Base-by-base conservation (phyloP, 2,329 filamentous ascomycete species). In the Penicillium sp. region DNA sequence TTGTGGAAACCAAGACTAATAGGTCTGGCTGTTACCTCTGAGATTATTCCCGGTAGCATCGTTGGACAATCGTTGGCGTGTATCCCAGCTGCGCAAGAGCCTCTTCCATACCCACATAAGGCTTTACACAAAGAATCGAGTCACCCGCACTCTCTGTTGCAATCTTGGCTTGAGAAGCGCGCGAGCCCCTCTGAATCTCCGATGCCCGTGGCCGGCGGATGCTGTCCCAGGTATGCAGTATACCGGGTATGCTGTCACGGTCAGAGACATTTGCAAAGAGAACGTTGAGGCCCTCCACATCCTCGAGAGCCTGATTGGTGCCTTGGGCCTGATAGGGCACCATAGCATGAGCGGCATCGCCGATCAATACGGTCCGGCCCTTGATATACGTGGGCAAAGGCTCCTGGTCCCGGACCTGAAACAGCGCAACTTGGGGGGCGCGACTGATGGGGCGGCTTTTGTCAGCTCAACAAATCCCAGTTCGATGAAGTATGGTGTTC, bases 291-390 rank as follows among this genome's bases (percentile, higher is more conserved):
- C 69, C 70, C 2, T 68, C 59, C 1, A 64, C 74, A 46, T 77
- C 73, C 58, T 76, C 74, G 25, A 76, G 65, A 0, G 67, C 67
- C 45, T 74, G 73, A 0, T 69, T 69, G 12, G 64, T 73, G 0
- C 70, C 73, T 59, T 76, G 76, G 9, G 70, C 75, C 51, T 77
- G 75, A 49, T 76, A 61, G 25, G 62, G 62, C 12, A 65, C 56
- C 22, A 53, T 63, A 2, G 61, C 57, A 35, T 63, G 62, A 6
- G 62, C 62, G 3, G 63, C 61, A 55, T 66, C 63, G 1, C 63
- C 63, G 9, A 64, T 49, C 1, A 66, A 20, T 18, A 55, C 60
- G n/a, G 63, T 46, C 25, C 61, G 62, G 41, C 55, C 61, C 12
- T 52, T 56, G 18, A 61, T n/a, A 37, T 61, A 65, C 3, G 53